These are phyloP conservation scores for Crithidia thermophila DNA, from an alignment of 208 protist genomes.

Conservation along the genomic window DNA sequence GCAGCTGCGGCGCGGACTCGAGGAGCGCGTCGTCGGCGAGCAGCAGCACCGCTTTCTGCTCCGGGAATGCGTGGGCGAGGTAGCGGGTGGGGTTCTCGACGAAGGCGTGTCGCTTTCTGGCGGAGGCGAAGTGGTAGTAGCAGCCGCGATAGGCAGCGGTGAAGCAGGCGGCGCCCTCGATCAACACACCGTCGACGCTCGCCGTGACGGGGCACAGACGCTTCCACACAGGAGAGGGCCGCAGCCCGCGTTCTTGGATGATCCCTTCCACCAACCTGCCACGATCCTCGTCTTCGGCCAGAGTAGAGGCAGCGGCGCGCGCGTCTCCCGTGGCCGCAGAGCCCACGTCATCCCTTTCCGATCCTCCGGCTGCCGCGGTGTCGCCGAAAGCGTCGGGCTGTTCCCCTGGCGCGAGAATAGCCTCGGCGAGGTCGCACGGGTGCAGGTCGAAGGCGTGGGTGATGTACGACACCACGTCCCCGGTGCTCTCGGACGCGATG, in stretches of 20 bases:
- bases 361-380: not conserved
- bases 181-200: constrained; percentile 58
- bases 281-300: constrained; percentile 45
- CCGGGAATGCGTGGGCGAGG: constrained; percentile 34
- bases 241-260: constrained; percentile 29
- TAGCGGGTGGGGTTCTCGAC: constrained; percentile 63
- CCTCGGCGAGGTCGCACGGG: constrained; percentile 36
- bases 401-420: not conserved
- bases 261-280: constrained; percentile 39
- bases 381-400: no score
- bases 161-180: constrained; percentile 74
- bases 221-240: constrained; percentile 62
- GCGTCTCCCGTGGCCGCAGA: not conserved
- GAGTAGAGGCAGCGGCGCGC: constrained; percentile 12
- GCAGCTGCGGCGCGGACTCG: constrained; percentile 3
- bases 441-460: constrained; percentile 48
- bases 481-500: constrained; percentile 21
- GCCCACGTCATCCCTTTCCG: not conserved
- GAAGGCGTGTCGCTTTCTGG: constrained; percentile 55
- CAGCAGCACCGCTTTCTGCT: constrained; percentile 58
- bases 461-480: constrained; percentile 49
- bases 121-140: constrained; percentile 69
- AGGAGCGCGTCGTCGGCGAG: constrained; percentile 45
- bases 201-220: constrained; percentile 87
- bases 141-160: constrained; percentile 61